phyloP scores from a whole-genome alignment of 2,329 filamentous ascomycete species.

The Albophoma yamanashiensis region DNA sequence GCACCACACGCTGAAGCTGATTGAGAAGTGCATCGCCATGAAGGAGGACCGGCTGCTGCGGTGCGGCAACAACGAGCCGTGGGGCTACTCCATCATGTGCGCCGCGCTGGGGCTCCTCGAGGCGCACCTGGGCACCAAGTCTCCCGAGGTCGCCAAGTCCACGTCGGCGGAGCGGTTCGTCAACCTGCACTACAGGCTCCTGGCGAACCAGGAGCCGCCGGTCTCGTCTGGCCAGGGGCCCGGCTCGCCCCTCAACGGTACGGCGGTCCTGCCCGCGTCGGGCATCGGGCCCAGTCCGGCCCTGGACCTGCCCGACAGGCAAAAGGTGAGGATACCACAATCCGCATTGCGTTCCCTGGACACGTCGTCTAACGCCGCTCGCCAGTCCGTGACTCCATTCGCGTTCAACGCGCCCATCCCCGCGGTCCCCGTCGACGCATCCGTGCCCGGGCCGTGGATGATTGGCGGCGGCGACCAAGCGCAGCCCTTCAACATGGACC shows the following conservation, averaged over 20 bases:
- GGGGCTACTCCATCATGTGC: conserved; percentile 55
- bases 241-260: conserved; percentile 11
- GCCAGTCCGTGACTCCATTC: conserved; percentile 31
- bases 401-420: conserved; percentile 24
- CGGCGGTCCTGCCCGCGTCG: conserved; percentile 9
- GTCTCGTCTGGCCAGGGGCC: conserved; percentile 19
- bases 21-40: conserved; percentile 49
- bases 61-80: conserved; percentile 54
- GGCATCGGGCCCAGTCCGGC: conserved; percentile 17
- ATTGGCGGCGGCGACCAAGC: conserved; percentile 19
- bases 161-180: conserved; percentile 49
- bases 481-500: conserved; percentile 38
- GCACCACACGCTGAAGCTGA: conserved; percentile 47
- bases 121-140: conserved; percentile 47
- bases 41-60: conserved; percentile 50
- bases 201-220: conserved; percentile 41
- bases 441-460: conserved; percentile 22
- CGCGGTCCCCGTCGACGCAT: conserved; percentile 22
- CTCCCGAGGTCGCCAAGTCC: conserved; percentile 45
- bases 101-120: conserved; percentile 48
- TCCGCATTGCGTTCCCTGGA: neutral
- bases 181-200: conserved; percentile 44
- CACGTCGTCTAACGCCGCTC: conserved; percentile 15
- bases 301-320: conserved; percentile 23
- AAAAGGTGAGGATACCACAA: conserved; percentile 21